Conservation (phyloP, 305 asterid species). For the Salvia sclarea region DNA sequence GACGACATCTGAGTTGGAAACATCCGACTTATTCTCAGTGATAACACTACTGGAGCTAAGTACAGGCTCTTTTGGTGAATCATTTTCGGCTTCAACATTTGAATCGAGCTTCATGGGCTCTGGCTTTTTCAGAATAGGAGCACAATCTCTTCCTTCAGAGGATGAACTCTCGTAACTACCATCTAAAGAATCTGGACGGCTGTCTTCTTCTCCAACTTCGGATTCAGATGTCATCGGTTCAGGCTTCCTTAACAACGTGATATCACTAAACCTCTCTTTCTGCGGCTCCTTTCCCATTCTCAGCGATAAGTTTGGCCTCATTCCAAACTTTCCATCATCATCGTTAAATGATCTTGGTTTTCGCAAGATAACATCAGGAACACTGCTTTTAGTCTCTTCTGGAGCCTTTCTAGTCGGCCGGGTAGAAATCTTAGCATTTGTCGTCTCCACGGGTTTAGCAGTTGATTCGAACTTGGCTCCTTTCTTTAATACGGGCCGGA, state of each 20-base stretch:
- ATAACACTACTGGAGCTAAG: conserved; percentile 31
- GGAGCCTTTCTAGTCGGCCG: conserved; percentile 35
- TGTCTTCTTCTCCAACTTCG: conserved; percentile 33
- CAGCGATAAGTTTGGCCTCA: conserved; percentile 72
- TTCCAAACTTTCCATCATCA: conserved; percentile 50
- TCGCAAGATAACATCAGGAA: conserved; percentile 79
- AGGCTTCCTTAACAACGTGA: conserved; percentile 80
- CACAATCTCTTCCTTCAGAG: conserved; percentile 30
- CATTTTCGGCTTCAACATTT: conserved; percentile 37
- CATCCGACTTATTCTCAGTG: conserved; percentile 29
- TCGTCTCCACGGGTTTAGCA: conserved; percentile 39
- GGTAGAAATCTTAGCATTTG: conserved; percentile 34
- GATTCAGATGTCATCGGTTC: conserved; percentile 43
- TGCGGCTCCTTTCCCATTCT: conserved; percentile 61
- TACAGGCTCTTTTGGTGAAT: conserved; percentile 35
- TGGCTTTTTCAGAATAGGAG: conserved; percentile 47
- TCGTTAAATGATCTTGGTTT: conserved; percentile 60
- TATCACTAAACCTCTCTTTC: conserved; percentile 69
- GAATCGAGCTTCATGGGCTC: conserved; percentile 37
- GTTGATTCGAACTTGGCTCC: conserved; percentile 58
- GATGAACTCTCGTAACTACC: conserved; percentile 24
- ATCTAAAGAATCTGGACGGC: conserved; percentile 33
- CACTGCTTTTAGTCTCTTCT: conserved; percentile 49
- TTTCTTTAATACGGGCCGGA: conserved; percentile 68
- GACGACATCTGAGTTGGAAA: conserved; percentile 31